Evolutionary conservation across 306 rosid genomes (phyloP), one percentile per base, ranked within the genome.

Genomic region (Dryas drummondii): DNA sequence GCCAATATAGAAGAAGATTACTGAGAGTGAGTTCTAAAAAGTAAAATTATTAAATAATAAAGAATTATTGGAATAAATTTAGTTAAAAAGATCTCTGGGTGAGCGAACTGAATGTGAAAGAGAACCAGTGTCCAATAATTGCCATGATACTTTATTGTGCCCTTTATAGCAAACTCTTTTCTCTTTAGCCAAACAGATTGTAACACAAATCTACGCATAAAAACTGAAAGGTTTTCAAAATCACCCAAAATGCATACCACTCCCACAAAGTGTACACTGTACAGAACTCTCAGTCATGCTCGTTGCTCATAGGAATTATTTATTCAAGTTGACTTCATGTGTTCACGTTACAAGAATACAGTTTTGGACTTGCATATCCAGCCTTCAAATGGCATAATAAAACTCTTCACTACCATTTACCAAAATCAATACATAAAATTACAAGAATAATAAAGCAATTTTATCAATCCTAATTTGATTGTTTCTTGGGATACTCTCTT

Each of bases 401-500:
- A 49, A 52, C 13, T 50, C 22, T 45, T 10, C 2, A 49, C 50
- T 1, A 65, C n/a, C 41, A 12, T 5, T 53, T 19, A 26, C 55
- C 12, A 63, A 51, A 17, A 62, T 42, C 16, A 7, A 7, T 1
- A 53, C 71, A 74, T 1, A 40, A 6, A 26, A 52, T 66, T 45
- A 76, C 73, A 44, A 15, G 58, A 64, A 52, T 1, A 1, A 17
- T 41, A 40, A 27, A 32, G 50, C 4, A 37, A 32, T 0, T 52
- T 12, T 1, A 44, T 22, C 10, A 48, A 32, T 22, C 67, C 79
- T 81, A 72, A 62, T 78, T 9, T 60, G 77, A 79, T 52, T 84
- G 75, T 83, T 90, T 90, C 59, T 47, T 82, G 50, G 88, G 87
- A 77, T 94, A 94, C 74, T 94, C 97, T 84, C 99, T 86, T 66